Evolutionary conservation across 371 early-diverging fungal species (phyloP).

Genomic region (Circinella umbellata): DNA sequence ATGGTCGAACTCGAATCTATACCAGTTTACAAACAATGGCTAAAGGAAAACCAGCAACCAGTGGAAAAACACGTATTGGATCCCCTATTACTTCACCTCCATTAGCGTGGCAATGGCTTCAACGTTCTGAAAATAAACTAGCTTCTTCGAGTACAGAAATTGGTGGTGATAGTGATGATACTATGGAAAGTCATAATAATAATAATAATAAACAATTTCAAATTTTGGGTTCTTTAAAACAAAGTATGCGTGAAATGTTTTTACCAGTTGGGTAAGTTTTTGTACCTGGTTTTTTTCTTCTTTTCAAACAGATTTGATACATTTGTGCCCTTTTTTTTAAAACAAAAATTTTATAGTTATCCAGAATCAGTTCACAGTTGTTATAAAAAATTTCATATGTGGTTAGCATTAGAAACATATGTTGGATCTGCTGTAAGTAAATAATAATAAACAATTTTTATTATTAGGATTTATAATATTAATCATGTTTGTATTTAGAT

Average conservation of each 20-base stretch:
- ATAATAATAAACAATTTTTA: neutral
- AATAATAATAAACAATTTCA: constrained; percentile 1
- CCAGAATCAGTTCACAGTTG: constrained; percentile 58
- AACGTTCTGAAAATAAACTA: constrained; percentile 15
- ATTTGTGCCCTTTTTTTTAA: no score
- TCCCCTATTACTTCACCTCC: constrained; percentile 46
- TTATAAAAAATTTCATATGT: constrained; percentile 65
- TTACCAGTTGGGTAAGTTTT: constrained; percentile 62
- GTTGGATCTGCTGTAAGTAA: constrained; percentile 64
- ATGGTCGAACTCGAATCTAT: constrained; percentile 62
- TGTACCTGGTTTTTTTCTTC: neutral
- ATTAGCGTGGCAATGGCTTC: constrained; percentile 57
- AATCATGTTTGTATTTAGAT: constrained; percentile 39
- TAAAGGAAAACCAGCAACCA: constrained; percentile 46
- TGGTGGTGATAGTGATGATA: neutral
- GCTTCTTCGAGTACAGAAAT: constrained; percentile 12
- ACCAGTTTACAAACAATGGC: constrained; percentile 53
- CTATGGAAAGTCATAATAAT: neutral
- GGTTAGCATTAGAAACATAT: constrained; percentile 70
- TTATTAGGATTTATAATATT: neutral
- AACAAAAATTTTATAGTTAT: constrained; percentile 26
- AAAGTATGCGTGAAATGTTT: constrained; percentile 64
- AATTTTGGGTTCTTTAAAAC: constrained; percentile 35
- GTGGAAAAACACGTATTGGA: constrained; percentile 41
- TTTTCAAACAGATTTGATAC: no score